Percentiles rank a stretch among this genome's conserved stretches.
Evolutionary conservation across 2,329 filamentous ascomycete genomes (phyloP).

Genomic region (Falciphora oryzae): DNA sequence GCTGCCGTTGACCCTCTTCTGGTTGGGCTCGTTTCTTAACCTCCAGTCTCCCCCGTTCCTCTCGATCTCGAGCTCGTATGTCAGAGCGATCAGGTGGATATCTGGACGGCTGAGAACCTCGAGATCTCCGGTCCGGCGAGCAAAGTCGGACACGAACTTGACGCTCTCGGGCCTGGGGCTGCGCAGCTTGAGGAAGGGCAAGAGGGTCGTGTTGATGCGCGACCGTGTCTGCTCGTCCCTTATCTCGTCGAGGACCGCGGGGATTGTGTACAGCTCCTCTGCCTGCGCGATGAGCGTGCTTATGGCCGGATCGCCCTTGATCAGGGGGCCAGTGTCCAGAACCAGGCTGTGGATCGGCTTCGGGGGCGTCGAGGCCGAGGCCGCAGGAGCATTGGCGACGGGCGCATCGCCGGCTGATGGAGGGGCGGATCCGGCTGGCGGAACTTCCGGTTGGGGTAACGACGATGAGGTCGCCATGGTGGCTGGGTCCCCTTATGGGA

Average conservation of each 20-base stretch:
- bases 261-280: constrained; percentile 74
- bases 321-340: constrained; percentile 85
- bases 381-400: neutral
- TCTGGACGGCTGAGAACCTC: constrained; percentile 84
- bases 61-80: constrained; percentile 93
- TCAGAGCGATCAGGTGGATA: constrained; percentile 80
- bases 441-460: neutral
- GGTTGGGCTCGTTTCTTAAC: constrained; percentile 69
- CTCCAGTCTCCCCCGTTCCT: constrained; percentile 86
- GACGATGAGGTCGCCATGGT: neutral
- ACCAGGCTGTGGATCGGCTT: constrained; percentile 80
- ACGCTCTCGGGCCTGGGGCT: constrained; percentile 71
- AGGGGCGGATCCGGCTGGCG: neutral
- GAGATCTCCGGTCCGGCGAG: constrained; percentile 82
- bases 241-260: constrained; percentile 83
- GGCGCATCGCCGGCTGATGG: neutral
- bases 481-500: neutral
- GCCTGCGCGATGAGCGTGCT: constrained; percentile 75
- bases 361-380: neutral
- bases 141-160: constrained; percentile 76
- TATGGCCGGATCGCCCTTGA: constrained; percentile 84
- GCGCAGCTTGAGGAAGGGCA: constrained; percentile 77
- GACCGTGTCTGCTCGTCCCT: constrained; percentile 74
- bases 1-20: constrained; percentile 70
- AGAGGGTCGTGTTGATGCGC: constrained; percentile 75